phyloP scores from a whole-genome alignment of 1,139 yeast genomes.

The Zygotorulaspora mrakii region DNA sequence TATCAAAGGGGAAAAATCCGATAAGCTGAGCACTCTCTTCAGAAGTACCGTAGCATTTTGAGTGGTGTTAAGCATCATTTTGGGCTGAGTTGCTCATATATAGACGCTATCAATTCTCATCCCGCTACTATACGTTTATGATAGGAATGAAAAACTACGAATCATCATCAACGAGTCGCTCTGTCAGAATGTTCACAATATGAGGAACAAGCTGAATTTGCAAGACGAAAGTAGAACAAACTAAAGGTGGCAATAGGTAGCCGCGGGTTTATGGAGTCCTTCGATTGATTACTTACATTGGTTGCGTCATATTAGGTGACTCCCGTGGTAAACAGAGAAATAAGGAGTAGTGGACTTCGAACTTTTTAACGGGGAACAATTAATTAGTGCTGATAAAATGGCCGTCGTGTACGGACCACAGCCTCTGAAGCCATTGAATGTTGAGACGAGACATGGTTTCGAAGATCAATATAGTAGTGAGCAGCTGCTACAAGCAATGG shows the following conservation, averaged over 20 bases:
- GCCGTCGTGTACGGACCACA: conserved; percentile 35
- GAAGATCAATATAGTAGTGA: conserved; percentile 63
- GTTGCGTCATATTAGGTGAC: too few species aligned
- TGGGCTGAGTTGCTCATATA: too few species aligned
- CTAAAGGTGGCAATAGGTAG: too few species aligned
- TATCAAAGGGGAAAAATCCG: conserved; percentile 71
- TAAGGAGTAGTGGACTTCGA: neutral
- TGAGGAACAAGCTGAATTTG: neutral
- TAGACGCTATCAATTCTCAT: too few species aligned
- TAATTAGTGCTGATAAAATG: conserved; percentile 14
- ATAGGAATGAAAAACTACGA: neutral
- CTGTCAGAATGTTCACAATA: neutral
- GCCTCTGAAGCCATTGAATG: conserved; percentile 46
- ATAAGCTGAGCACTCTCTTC: conserved; percentile 58
- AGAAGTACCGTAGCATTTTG: conserved; percentile 58
- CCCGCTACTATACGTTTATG: too few species aligned
- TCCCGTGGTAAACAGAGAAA: too few species aligned
- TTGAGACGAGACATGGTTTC: conserved; percentile 74
- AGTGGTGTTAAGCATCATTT: conserved; percentile 39
- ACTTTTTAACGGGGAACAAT: neutral
- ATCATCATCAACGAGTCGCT: neutral
- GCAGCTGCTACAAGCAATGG: conserved; percentile 60
- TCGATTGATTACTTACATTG: too few species aligned
- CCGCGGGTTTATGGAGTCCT: too few species aligned
- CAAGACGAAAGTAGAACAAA: neutral